phyloP scores from a whole-genome alignment of 495 filamentous ascomycete genomes.

The Clohesyomyces aquaticus region DNA sequence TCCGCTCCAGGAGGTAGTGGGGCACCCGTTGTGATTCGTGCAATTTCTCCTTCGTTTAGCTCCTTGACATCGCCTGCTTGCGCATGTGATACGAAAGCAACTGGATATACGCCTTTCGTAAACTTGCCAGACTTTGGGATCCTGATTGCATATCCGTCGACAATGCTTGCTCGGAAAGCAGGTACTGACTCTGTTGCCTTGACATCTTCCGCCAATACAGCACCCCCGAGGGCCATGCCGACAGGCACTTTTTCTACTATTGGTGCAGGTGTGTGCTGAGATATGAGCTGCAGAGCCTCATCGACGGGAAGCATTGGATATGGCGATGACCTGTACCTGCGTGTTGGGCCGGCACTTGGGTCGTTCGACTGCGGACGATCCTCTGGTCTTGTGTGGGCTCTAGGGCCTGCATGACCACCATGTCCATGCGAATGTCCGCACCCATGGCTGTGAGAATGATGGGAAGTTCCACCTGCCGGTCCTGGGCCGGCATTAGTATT shows the following conservation, averaged over 20 bases:
- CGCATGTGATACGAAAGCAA: conserved; percentile 85
- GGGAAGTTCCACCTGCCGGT: conserved; percentile 17
- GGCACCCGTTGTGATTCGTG: conserved; percentile 92
- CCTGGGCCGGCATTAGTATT: conserved; percentile 15
- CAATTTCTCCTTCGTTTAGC: conserved; percentile 73
- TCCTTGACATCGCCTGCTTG: conserved; percentile 62
- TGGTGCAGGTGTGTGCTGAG: conserved; percentile 66
- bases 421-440: conserved; percentile 64
- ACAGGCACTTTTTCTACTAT: conserved; percentile 61
- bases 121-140: conserved; percentile 36
- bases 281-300: conserved; percentile 75
- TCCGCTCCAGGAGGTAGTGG: conserved; percentile 87
- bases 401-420: conserved; percentile 64
- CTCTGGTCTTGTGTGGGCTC: conserved; percentile 69
- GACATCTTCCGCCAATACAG: conserved; percentile 82
- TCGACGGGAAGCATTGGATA: conserved; percentile 90
- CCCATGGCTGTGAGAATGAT: conserved; percentile 59
- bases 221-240: conserved; percentile 65
- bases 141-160: conserved; percentile 83
- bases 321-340: conserved; percentile 79
- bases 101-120: conserved; percentile 77
- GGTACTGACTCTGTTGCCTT: conserved; percentile 80
- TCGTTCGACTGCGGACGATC: conserved; percentile 73
- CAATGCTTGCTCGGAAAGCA: conserved; percentile 92
- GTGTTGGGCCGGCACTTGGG: conserved; percentile 73